Conservation (phyloP, 106 monocot genomes). For the Amphibolis antarctica region DNA sequence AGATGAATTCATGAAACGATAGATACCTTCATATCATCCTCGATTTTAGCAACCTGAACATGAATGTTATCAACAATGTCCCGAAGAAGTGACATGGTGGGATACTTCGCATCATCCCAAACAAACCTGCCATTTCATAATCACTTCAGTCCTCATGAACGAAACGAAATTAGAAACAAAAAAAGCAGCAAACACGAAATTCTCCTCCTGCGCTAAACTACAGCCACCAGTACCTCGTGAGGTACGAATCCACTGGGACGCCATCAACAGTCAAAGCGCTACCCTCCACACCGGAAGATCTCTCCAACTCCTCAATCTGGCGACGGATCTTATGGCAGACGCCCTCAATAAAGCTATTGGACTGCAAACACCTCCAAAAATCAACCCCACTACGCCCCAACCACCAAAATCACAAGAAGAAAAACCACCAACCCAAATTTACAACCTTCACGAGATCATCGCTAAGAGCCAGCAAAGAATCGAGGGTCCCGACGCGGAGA, state of each 20-base stretch:
- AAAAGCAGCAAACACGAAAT: neutral
- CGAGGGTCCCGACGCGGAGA: constrained; percentile 85
- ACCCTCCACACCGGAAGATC: constrained; percentile 46
- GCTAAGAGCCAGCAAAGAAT: constrained; percentile 82
- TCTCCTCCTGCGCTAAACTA: neutral
- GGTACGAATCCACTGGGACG: constrained; percentile 83
- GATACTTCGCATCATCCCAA: constrained; percentile 94
- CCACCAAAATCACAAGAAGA: neutral
- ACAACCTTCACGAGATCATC: constrained; percentile 76
- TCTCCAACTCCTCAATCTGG: constrained; percentile 93
- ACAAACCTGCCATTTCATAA: constrained; percentile 45
- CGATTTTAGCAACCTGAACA: constrained; percentile 67
- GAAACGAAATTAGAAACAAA: neutral
- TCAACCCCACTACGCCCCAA: neutral
- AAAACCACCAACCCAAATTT: neutral
- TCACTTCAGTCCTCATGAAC: neutral
- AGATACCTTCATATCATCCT: constrained; percentile 94
- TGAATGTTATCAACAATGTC: constrained; percentile 86
- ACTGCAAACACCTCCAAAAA: constrained; percentile 52
- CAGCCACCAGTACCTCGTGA: constrained; percentile 59
- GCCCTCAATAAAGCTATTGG: constrained; percentile 81
- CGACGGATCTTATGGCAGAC: constrained; percentile 90
- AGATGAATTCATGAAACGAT: neutral
- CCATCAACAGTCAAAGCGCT: constrained; percentile 85
- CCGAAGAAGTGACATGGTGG: constrained; percentile 74